Percentiles rank a stretch among this genome's conserved stretches.
Conservation (phyloP, 371 early-diverging fungal species). For the Mucor mucedo region DNA sequence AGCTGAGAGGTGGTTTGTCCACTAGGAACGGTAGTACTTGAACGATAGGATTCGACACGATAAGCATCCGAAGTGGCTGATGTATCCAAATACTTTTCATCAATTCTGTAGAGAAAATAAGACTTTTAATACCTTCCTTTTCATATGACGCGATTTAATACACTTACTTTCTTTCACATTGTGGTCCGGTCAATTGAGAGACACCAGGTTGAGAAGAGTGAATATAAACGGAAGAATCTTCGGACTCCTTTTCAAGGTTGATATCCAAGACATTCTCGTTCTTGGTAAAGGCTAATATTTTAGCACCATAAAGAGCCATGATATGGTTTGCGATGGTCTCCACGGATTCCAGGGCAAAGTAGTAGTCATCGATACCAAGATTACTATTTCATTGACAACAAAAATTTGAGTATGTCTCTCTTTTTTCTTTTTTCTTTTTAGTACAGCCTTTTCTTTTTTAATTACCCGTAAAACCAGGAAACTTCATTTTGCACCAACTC, state of each 20-base stretch:
- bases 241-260: conserved; percentile 90
- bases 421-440: no score
- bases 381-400: conserved; percentile 57
- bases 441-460: not conserved
- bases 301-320: conserved; percentile 93
- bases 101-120: conserved; percentile 67
- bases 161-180: conserved; percentile 81
- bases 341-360: conserved; percentile 90
- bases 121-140: not conserved
- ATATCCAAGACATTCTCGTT: conserved; percentile 86
- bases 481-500: conserved; percentile 91
- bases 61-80: conserved; percentile 74
- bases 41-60: conserved; percentile 96
- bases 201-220: conserved; percentile 95
- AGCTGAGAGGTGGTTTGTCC: conserved; percentile 79
- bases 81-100: conserved; percentile 87
- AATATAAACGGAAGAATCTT: conserved; percentile 93
- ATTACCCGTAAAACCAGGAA: conserved; percentile 93
- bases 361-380: conserved; percentile 97
- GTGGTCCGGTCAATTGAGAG: conserved; percentile 85
- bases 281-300: conserved; percentile 90
- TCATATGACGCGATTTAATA: not conserved
- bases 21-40: conserved; percentile 87
- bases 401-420: not conserved
- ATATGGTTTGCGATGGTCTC: conserved; percentile 96